A percentile compares a stretch with the other conserved stretches of the same genome.
Evolutionary conservation across 441 rosid species (phyloP).

Genomic region (Macaranga tanarius): DNA sequence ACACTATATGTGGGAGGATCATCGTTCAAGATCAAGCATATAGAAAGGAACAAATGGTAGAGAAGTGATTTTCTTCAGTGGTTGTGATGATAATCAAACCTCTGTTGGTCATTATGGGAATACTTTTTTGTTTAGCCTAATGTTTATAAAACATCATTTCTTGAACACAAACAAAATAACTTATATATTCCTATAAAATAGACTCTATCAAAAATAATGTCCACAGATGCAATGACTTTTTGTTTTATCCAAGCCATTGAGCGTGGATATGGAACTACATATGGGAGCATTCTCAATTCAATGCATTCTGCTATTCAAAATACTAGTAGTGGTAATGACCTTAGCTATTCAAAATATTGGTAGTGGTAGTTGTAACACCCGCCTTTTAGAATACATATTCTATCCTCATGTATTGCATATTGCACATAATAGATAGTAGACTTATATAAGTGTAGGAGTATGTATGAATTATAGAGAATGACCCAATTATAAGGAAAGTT

Average conservation of each 20-base stretch:
- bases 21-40: slow-evolving; percentile 78
- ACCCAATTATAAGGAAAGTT: no score
- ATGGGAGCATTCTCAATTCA: slow-evolving; percentile 75
- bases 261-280: slow-evolving; percentile 63
- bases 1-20: slow-evolving; percentile 85
- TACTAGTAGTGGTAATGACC: slow-evolving; percentile 38
- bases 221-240: slow-evolving; percentile 94
- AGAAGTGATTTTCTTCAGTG: slow-evolving; percentile 80
- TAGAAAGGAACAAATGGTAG: slow-evolving; percentile 93
- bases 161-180: slow-evolving; percentile 1
- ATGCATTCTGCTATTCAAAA: slow-evolving; percentile 73
- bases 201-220: slow-evolving; percentile 82
- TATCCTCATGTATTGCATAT: no score
- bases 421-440: no score
- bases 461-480: no score
- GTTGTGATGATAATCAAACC: slow-evolving; percentile 90
- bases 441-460: no score
- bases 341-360: no score
- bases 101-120: slow-evolving; percentile 51
- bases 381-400: no score
- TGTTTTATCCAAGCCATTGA: slow-evolving; percentile 94
- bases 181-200: slow-evolving; percentile 24
- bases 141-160: neutral
- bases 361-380: no score
- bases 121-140: neutral